Evolutionary conservation across 257 asterid genomes (phyloP).

Genomic region (Rauvolfia tetraphylla): DNA sequence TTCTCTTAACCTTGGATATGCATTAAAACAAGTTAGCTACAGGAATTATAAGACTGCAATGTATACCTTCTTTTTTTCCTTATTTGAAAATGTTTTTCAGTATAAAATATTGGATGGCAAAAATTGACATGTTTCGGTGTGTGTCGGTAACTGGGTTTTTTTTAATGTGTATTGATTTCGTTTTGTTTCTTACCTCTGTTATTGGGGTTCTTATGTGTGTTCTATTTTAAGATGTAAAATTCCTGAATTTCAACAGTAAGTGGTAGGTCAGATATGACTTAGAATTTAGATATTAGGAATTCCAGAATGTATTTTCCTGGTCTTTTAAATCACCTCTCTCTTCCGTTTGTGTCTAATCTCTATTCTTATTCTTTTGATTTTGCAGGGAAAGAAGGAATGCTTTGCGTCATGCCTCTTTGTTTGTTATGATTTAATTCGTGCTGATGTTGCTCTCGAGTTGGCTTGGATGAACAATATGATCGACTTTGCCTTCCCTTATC

Average conservation of each 20-base stretch:
- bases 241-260: neutral
- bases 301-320: neutral
- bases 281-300: neutral
- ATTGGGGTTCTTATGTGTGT: neutral
- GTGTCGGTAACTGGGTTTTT: too few species aligned
- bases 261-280: neutral
- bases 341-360: neutral
- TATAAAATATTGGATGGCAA: too few species aligned
- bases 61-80: neutral
- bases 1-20: neutral
- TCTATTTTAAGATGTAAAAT: neutral
- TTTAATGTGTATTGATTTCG: neutral
- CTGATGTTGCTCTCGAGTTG: constrained; percentile 93
- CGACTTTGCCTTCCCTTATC: constrained; percentile 94
- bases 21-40: neutral
- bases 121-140: too few species aligned
- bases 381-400: constrained; percentile 99
- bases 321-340: neutral
- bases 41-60: neutral
- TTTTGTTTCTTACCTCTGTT: neutral
- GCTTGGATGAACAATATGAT: constrained; percentile 97
- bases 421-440: constrained; percentile 87
- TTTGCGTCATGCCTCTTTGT: constrained; percentile 97
- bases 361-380: constrained; percentile 1
- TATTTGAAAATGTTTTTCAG: too few species aligned